These are phyloP conservation scores for Magnusiomyces fungicola DNA, from an alignment of 1,139 yeast genomes.

Conservation along the genomic window DNA sequence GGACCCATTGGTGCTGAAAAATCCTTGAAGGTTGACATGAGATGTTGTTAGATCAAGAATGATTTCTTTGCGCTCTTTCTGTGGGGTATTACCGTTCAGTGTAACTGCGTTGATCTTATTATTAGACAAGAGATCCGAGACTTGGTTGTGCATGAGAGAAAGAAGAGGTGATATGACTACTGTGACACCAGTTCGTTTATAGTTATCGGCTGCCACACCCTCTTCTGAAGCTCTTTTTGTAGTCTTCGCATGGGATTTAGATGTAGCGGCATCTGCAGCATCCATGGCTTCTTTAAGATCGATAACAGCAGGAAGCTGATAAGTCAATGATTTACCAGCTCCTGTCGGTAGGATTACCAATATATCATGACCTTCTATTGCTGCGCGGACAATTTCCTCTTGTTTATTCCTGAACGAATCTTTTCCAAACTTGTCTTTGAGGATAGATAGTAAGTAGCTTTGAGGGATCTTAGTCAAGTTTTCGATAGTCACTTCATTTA, in stretches of 20 bases:
- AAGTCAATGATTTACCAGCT: constrained; percentile 85
- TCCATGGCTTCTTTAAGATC: neutral
- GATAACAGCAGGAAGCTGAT: constrained; percentile 74
- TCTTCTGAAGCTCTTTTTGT: no score
- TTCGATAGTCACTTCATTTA: neutral
- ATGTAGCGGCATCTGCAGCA: constrained; percentile 6
- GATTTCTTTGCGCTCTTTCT: constrained; percentile 17
- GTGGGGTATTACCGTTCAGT: constrained; percentile 22
- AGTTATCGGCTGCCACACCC: no score
- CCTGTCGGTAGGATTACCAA: constrained; percentile 91
- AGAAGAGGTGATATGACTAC: constrained; percentile 83
- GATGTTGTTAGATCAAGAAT: constrained; percentile 18
- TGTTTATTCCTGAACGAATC: constrained; percentile 59
- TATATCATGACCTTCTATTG: constrained; percentile 63
- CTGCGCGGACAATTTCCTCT: constrained; percentile 62
- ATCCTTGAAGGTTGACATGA: neutral
- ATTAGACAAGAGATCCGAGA: constrained; percentile 50
- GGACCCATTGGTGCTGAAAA: neutral
- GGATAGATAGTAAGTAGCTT: neutral
- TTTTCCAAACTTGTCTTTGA: constrained; percentile 21
- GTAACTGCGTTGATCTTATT: constrained; percentile 56
- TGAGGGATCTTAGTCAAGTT: neutral
- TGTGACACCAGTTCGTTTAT: constrained; percentile 51
- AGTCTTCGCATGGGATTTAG: no score
- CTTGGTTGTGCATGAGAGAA: constrained; percentile 89